Evolutionary conservation across 306 rosid species (phyloP), one percentile per base, ranked within the genome.

Genomic region (Alnus glutinosa): DNA sequence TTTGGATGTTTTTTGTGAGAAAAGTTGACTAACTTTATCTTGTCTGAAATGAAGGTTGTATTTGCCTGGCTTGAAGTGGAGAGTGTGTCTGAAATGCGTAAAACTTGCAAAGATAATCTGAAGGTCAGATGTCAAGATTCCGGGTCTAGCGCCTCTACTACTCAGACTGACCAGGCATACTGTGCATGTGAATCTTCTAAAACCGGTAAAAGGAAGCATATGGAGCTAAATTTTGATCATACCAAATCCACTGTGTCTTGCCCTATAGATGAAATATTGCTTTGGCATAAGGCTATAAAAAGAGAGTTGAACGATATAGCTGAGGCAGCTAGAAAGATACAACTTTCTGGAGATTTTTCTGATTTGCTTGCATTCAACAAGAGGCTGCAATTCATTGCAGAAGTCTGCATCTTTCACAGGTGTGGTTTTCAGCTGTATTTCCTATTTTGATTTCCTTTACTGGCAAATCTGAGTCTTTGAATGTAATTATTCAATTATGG

Each of bases 401-500:
- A 81, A 63, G 81, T 81, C 72, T 81, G 81, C 81, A 76, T 76
- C 85, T 81, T 76, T 71, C 81, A 81, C 74, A 81, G 85, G 84
- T 80, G 23, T 55, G 76, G 61, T 32, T 39, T 75, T 73, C 70
- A 37, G 30, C 55, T 62, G 2, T 73, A 54, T 63, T 52, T 63
- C 48, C 52, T 42, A 42, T 68, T 63, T 52, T 57, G 28, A 42
- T 73, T 44, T 55, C 74, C 54, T 67, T 16, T 79, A 42, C 55
- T 14, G 50, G 16, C 16, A 66, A 54, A 54, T 51, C 54, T 59
- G 16, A 58, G 74, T 75, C 32, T 32, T 54, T 78, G 47, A 64
- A 68, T 68, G 72, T 42, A 68, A 67, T 67, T 67, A 36, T 23
- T 70, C 16, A 64, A 50, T 30, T 15, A 9, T 18, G 46, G 51